Percentiles rank a stretch among this genome's conserved stretches.
phyloP scores from a whole-genome alignment of 257 asterid species.

The Solanum dulcamara region DNA sequence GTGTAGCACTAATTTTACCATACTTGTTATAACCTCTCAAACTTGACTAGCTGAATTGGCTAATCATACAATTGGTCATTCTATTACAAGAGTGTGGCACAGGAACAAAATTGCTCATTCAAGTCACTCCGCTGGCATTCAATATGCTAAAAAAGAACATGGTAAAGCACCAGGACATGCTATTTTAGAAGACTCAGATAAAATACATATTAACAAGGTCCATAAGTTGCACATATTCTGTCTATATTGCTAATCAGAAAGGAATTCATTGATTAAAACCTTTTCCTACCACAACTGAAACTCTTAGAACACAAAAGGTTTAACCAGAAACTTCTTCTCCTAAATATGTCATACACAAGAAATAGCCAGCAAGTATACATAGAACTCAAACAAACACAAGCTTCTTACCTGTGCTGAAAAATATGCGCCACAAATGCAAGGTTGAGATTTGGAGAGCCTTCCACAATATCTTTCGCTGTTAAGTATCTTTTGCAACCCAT shows the following conservation, averaged over 20 bases:
- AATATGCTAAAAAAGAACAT: background rate
- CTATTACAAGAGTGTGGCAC: background rate
- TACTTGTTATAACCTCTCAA: background rate
- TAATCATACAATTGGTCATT: background rate
- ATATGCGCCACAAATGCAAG: slow-evolving; percentile 97
- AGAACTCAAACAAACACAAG: background rate
- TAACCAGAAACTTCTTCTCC: background rate
- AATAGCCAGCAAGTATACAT: background rate
- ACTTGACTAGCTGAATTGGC: background rate
- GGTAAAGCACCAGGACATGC: background rate
- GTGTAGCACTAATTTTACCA: background rate
- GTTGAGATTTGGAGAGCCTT: slow-evolving; percentile 93
- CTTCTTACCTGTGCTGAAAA: slow-evolving; percentile 87
- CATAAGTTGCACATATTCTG: background rate
- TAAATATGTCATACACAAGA: background rate
- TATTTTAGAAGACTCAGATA: background rate
- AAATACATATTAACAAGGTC: background rate
- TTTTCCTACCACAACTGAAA: background rate
- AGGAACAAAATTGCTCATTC: background rate
- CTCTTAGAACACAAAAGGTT: background rate
- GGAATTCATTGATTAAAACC: background rate
- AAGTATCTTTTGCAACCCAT: slow-evolving; percentile 97
- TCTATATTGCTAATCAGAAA: background rate
- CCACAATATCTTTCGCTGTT: slow-evolving; percentile 93
- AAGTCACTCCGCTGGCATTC: background rate